Conservation (phyloP, 164 flowering plant genomes). For the Akebia trifoliata region DNA sequence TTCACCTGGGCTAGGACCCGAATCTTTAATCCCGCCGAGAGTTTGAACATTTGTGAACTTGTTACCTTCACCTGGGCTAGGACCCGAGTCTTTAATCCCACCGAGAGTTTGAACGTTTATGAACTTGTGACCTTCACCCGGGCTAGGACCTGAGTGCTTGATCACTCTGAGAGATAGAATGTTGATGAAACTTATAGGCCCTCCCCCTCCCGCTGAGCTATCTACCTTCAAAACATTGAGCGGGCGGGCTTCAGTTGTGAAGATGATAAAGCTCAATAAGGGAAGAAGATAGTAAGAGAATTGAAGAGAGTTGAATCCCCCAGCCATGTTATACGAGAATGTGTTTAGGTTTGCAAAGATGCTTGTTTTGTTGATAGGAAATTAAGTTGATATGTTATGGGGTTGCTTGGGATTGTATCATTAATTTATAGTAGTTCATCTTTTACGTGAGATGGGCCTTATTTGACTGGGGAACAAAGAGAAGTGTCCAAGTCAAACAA, state of each 20-base stretch:
- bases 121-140: not conserved
- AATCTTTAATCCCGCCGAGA: slow-evolving; percentile 24
- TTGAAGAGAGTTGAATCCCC: not conserved
- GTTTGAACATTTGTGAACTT: not conserved
- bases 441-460: too few species aligned
- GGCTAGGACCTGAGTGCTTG: not conserved
- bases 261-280: not conserved
- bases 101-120: slow-evolving; percentile 8
- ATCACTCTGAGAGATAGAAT: slow-evolving; percentile 10
- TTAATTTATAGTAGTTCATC: too few species aligned
- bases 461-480: too few species aligned
- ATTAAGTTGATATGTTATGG: too few species aligned
- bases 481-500: too few species aligned
- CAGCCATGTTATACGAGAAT: not conserved
- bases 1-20: slow-evolving; percentile 30
- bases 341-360: not conserved
- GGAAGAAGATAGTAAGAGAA: not conserved
- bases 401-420: too few species aligned
- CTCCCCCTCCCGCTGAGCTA: not conserved
- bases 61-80: slow-evolving; percentile 22
- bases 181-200: not conserved
- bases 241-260: slow-evolving; percentile 10
- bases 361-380: too few species aligned
- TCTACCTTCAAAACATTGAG: not conserved
- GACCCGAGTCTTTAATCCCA: slow-evolving; percentile 22